Conservation (phyloP, 164 flowering plant species). For the Akebia trifoliata region DNA sequence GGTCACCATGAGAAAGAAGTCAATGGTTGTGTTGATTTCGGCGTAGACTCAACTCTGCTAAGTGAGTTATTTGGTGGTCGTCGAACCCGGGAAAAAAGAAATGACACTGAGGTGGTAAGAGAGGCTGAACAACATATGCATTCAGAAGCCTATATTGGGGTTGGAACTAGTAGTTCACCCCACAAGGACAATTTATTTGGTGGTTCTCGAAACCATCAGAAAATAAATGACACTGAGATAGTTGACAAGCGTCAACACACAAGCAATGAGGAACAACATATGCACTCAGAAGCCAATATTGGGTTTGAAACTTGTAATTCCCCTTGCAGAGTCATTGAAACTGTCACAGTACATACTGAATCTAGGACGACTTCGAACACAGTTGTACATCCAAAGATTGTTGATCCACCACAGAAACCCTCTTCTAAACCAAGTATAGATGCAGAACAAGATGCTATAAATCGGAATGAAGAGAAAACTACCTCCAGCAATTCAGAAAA, state of each 20-base stretch:
- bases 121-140: not conserved
- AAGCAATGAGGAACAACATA: not conserved
- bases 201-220: not conserved
- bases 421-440: not conserved
- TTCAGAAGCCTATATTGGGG: not conserved
- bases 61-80: not conserved
- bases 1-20: not conserved
- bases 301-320: not conserved
- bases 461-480: not conserved
- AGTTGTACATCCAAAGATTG: not conserved
- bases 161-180: not conserved
- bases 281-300: not conserved
- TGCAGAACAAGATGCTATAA: not conserved
- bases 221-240: not conserved
- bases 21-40: not conserved
- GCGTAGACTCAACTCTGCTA: not conserved
- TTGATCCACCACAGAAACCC: slow-evolving; percentile 4
- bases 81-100: not conserved
- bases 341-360: not conserved
- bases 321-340: slow-evolving; percentile 1
- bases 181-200: not conserved
- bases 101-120: too few relatives aligned
- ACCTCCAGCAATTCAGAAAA: not conserved
- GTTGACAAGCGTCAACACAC: not conserved
- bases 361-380: not conserved